Base-by-base conservation (phyloP, 192 early-diverging fungal genomes). In the Backusella psychrophila region DNA sequence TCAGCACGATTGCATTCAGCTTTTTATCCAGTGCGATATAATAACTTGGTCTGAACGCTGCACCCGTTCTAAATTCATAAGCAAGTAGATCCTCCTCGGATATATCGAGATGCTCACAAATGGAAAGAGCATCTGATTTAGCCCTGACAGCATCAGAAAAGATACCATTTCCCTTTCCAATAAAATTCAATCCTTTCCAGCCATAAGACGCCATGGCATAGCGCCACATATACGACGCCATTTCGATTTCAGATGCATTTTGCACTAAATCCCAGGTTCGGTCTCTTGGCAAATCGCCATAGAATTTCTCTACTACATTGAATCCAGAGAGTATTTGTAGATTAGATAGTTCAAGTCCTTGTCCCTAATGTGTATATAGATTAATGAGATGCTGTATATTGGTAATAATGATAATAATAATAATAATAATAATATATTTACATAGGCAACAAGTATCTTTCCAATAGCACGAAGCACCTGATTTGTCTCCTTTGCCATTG, bases 111-210 rank as follows among this genome's bases (percentile, higher is more conserved):
- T 91, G 91, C 67, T 91, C 88, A 21, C 89, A 80, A 2, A 92
- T 87, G 56, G 88, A 89, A 23, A 83, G 85, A n/a, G 89, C 89
- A 69, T 94, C 92, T 2, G 93, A 92, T 59, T 92, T 85, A 59
- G 81, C 83, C 36, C 89, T 87, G 33, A 89, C 87, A 15, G 90
- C 89, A 63, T 94, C 91, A 73, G 91, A 85, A 36, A 94, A 85
- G 36, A 85, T 83, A 2, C 87, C 87, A 26, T 90, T 92, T 14
- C 91, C 91, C 71, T 92, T 90, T 80, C 92, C 91, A 44, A 93
- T 90, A 81, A 93, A 93, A 46, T 92, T 92, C 38, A 94, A 83
- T 3, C 90, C 93, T 11, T 89, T 87, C 90, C 90, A 94, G 33
- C 93, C 93, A 76, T 83, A 75, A n/a, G 81, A 81, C 5, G 87